phyloP scores from a whole-genome alignment of 495 filamentous ascomycete genomes.

The Lasiosphaeriaceae sp. region DNA sequence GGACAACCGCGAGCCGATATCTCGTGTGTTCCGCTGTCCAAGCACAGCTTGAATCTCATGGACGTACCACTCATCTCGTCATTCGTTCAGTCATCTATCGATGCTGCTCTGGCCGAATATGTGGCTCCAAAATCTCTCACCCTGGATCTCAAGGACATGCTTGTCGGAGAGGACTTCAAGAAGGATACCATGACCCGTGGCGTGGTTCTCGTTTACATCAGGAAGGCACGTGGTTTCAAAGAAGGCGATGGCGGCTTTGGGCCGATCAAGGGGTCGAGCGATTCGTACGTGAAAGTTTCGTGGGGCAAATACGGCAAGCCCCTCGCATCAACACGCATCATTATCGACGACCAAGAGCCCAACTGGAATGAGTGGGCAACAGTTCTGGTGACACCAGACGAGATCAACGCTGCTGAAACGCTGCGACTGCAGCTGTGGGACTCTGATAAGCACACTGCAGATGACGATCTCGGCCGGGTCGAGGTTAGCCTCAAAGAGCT shows the following conservation, averaged over 20 bases:
- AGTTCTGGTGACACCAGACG: slow-evolving; percentile 61
- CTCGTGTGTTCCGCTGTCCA: slow-evolving; percentile 62
- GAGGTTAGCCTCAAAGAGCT: slow-evolving; percentile 62
- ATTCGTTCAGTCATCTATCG: slow-evolving; percentile 69
- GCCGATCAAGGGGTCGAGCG: slow-evolving; percentile 56
- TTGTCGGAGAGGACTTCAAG: slow-evolving; percentile 72
- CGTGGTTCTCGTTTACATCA: slow-evolving; percentile 61
- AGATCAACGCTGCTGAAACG: slow-evolving; percentile 68
- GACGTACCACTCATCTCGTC: slow-evolving; percentile 66
- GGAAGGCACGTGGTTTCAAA: slow-evolving; percentile 61
- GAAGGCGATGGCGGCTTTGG: slow-evolving; percentile 58
- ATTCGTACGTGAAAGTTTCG: slow-evolving; percentile 65
- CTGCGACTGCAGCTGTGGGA: slow-evolving; percentile 69
- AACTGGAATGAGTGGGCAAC: slow-evolving; percentile 65
- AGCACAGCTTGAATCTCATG: slow-evolving; percentile 65
- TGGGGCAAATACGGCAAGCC: slow-evolving; percentile 77
- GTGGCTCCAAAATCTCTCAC: slow-evolving; percentile 71
- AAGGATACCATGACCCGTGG: slow-evolving; percentile 63
- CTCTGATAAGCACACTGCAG: slow-evolving; percentile 62
- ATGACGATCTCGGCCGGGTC: slow-evolving; percentile 68
- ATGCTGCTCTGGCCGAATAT: slow-evolving; percentile 66
- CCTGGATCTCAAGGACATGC: slow-evolving; percentile 67
- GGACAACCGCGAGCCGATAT: slow-evolving; percentile 72
- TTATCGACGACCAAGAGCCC: slow-evolving; percentile 58
- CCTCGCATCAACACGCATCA: slow-evolving; percentile 59